Percentiles rank a stretch among this genome's conserved stretches.
phyloP scores from a whole-genome alignment of 139 green algal genomes.

The Chlamydomonas incerta region DNA sequence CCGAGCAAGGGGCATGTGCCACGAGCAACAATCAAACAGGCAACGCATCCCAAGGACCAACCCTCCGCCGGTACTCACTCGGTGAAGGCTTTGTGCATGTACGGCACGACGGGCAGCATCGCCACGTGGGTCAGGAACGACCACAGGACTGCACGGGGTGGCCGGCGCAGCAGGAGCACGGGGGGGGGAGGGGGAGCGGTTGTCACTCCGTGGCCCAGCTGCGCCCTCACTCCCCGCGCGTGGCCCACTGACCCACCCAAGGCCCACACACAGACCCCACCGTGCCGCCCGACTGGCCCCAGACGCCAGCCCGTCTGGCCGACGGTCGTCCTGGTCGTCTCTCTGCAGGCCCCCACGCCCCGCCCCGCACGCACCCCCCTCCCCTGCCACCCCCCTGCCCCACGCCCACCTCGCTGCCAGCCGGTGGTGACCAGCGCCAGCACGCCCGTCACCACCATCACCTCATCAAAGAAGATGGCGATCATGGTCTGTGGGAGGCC shows the following conservation, averaged over 20 bases:
- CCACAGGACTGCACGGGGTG: slow-evolving; percentile 49
- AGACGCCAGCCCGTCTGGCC: too few relatives aligned
- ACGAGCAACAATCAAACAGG: too few relatives aligned
- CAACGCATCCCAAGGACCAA: too few relatives aligned
- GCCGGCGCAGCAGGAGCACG: not conserved
- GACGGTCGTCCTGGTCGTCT: too few relatives aligned
- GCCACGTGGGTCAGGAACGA: slow-evolving; percentile 49
- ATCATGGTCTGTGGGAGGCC: slow-evolving; percentile 9
- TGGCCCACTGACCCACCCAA: too few relatives aligned
- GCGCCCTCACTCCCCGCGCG: too few relatives aligned
- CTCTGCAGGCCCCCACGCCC: too few relatives aligned
- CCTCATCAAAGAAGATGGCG: slow-evolving; percentile 51
- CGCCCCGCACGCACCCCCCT: not conserved
- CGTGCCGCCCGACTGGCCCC: too few relatives aligned
- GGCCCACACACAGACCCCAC: too few relatives aligned
- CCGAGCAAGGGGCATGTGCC: too few relatives aligned
- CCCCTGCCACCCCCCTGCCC: not conserved
- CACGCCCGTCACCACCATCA: slow-evolving; percentile 57
- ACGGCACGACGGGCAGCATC: slow-evolving; percentile 57
- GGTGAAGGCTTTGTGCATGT: slow-evolving; percentile 59
- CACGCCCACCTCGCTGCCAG: slow-evolving; percentile 45
- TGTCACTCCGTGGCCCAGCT: too few relatives aligned
- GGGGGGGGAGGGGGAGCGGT: not conserved
- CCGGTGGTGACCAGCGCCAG: slow-evolving; percentile 37
- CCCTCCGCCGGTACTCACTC: slow-evolving; percentile 46